A percentile compares a stretch with the other conserved stretches of the same genome.
phyloP scores from a whole-genome alignment of 495 filamentous ascomycete genomes.

The Podospora tetraspora region DNA sequence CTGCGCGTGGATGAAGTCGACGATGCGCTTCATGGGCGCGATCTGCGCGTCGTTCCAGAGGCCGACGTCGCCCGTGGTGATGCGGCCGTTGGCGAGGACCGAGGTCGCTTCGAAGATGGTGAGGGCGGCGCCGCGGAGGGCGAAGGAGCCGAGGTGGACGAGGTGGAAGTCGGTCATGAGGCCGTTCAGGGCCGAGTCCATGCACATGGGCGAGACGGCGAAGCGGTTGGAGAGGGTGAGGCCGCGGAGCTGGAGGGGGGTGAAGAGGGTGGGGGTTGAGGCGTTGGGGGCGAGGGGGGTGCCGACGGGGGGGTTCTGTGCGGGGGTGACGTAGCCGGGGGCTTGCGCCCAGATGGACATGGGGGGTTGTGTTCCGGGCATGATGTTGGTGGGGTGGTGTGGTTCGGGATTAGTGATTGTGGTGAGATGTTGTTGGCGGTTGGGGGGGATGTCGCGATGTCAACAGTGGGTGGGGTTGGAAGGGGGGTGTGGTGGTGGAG shows the following conservation, averaged over 20 bases:
- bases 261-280: constrained; percentile 12
- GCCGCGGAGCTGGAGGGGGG: constrained; percentile 53
- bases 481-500: neutral
- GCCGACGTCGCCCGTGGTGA: constrained; percentile 66
- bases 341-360: neutral
- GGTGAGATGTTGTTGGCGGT: neutral
- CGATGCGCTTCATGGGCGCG: constrained; percentile 52
- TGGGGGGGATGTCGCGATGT: neutral
- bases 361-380: neutral
- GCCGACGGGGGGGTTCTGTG: constrained; percentile 5
- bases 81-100: constrained; percentile 66
- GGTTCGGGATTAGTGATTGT: neutral
- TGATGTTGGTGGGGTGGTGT: neutral
- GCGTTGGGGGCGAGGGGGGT: neutral
- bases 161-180: constrained; percentile 31
- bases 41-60: constrained; percentile 74
- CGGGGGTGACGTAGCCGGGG: neutral
- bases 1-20: constrained; percentile 67
- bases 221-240: constrained; percentile 58
- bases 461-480: neutral
- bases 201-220: constrained; percentile 55
- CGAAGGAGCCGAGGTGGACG: constrained; percentile 49
- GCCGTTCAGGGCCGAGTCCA: constrained; percentile 54
- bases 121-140: constrained; percentile 61
- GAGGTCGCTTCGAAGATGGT: constrained; percentile 69